Conservation (phyloP, 2,329 filamentous ascomycete species). For the Rhexocercosporidium sp. region DNA sequence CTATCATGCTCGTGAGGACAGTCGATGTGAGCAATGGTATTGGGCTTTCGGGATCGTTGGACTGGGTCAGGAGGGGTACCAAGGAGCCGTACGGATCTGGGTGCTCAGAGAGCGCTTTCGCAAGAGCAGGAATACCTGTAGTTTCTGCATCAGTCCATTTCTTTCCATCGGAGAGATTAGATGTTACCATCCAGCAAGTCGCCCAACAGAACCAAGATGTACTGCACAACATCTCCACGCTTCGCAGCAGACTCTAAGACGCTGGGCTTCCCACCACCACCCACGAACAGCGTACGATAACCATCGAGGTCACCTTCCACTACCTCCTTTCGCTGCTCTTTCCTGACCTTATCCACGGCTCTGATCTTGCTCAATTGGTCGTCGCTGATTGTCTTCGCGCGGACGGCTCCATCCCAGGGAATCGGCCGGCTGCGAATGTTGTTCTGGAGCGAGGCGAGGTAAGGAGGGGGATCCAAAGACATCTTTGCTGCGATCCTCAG, state of each 20-base stretch:
- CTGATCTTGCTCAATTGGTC: slow-evolving; percentile 95
- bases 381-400: slow-evolving; percentile 92
- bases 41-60: slow-evolving; percentile 74
- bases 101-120: slow-evolving; percentile 76
- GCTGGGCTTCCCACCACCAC: slow-evolving; percentile 68
- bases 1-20: slow-evolving; percentile 81
- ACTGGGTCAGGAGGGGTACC: slow-evolving; percentile 80
- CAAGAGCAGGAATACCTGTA: slow-evolving; percentile 78
- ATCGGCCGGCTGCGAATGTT: slow-evolving; percentile 96
- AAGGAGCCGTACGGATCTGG: slow-evolving; percentile 81
- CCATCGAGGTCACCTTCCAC: slow-evolving; percentile 81
- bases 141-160: slow-evolving; percentile 14
- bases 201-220: slow-evolving; percentile 86
- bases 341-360: slow-evolving; percentile 93
- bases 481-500: slow-evolving; percentile 53
- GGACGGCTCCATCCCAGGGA: slow-evolving; percentile 95
- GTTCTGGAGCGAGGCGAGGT: slow-evolving; percentile 87
- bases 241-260: slow-evolving; percentile 86
- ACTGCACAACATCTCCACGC: slow-evolving; percentile 90
- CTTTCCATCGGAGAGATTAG: neutral
- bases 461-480: slow-evolving; percentile 91
- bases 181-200: slow-evolving; percentile 83
- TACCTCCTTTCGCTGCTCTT: slow-evolving; percentile 83
- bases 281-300: slow-evolving; percentile 82
- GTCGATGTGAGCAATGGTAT: slow-evolving; percentile 90